Percentiles rank a stretch among this genome's conserved stretches.
phyloP scores from a whole-genome alignment of 225 moss, liverwort and hornwort genomes.

The Anthoceros angustus region DNA sequence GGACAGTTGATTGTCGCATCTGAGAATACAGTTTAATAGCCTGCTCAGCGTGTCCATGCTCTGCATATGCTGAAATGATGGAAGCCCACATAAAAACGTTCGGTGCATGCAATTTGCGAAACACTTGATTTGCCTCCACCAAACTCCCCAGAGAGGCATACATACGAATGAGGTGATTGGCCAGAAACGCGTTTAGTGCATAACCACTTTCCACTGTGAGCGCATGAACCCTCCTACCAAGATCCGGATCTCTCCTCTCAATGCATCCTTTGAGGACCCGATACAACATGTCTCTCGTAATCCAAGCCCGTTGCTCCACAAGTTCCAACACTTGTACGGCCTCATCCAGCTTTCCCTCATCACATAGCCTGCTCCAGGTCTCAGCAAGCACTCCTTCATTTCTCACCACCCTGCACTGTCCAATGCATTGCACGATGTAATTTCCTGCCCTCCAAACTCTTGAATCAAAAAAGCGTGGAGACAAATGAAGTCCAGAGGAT shows the following conservation, averaged over 20 bases:
- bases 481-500: too few species aligned
- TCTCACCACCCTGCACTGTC: too few species aligned
- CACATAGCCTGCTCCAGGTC: too few species aligned
- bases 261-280: slow-evolving; percentile 1
- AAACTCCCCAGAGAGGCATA: not conserved
- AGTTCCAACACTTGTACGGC: too few species aligned
- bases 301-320: too few species aligned
- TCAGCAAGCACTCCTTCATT: too few species aligned
- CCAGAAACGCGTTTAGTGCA: not conserved
- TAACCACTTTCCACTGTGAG: not conserved
- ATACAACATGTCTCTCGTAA: not conserved
- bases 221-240: not conserved
- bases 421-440: too few species aligned
- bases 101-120: not conserved
- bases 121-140: not conserved
- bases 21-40: not conserved
- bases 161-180: not conserved
- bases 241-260: not conserved
- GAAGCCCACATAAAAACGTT: not conserved
- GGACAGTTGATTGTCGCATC: not conserved
- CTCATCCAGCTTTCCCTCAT: too few species aligned
- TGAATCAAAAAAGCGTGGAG: too few species aligned
- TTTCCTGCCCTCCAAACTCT: too few species aligned
- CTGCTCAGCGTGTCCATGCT: not conserved
- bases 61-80: not conserved